Conservation (phyloP, 148 eudicot genomes). For the Amaranthus cruentus region DNA sequence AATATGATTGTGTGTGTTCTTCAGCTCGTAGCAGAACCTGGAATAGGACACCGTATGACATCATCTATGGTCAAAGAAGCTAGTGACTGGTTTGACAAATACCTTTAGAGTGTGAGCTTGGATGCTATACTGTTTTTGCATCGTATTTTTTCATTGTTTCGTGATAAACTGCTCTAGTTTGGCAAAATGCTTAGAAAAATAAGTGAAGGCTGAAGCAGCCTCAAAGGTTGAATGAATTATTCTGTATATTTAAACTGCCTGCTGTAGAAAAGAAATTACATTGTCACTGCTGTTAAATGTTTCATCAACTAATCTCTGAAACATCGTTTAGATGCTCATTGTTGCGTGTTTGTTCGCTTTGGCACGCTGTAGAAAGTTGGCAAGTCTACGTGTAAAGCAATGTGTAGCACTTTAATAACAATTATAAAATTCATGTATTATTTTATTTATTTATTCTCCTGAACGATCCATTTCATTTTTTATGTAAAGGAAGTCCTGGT, state of each 20-base stretch:
- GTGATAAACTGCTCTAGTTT: neutral
- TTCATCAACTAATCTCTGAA: neutral
- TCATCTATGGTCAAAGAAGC: slow-evolving; percentile 80
- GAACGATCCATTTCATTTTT: no score
- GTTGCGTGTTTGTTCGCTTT: neutral
- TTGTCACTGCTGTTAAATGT: neutral
- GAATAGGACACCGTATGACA: slow-evolving; percentile 80
- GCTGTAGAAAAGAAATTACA: neutral
- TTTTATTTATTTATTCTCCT: no score
- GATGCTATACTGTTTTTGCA: neutral
- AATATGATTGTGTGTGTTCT: slow-evolving; percentile 1
- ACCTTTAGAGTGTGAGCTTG: slow-evolving; percentile 32
- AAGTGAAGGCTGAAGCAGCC: neutral
- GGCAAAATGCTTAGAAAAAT: neutral
- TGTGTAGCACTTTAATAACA: no score
- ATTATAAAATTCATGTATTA: no score
- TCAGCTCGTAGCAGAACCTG: slow-evolving; percentile 73
- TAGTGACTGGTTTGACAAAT: slow-evolving; percentile 82
- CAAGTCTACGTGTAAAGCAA: no score
- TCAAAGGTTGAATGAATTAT: neutral
- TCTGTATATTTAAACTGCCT: neutral
- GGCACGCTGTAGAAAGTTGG: neutral
- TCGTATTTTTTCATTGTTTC: neutral
- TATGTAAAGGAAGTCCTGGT: no score
- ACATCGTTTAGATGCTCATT: neutral